Evolutionary conservation across 2,329 filamentous ascomycete species (phyloP).

Genomic region (Trichoderma semiorbis): DNA sequence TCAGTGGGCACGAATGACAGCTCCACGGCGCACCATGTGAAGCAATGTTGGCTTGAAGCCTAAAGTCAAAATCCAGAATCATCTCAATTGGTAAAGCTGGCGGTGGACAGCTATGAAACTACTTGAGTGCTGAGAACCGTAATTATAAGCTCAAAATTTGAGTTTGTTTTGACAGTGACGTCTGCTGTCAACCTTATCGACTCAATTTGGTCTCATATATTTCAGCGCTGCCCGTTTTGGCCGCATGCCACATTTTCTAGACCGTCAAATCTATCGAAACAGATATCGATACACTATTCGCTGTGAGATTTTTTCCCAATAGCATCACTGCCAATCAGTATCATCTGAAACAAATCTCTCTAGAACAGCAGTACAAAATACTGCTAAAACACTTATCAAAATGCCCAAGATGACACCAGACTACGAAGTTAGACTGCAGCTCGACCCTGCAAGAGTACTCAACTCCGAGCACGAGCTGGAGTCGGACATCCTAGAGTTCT

Average conservation of each 20-base stretch:
- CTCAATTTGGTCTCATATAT: not conserved
- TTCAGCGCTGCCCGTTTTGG: not conserved
- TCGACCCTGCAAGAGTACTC: not conserved
- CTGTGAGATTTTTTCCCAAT: too few species aligned
- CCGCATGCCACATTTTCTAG: rapidly evolving
- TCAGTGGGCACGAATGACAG: not conserved
- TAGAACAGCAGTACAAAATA: not conserved
- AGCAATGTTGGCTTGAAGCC: not conserved
- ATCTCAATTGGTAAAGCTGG: not conserved
- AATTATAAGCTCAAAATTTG: not conserved
- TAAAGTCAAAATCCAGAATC: not conserved
- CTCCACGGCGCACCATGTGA: not conserved
- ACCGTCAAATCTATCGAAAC: not conserved
- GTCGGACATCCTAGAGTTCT: not conserved
- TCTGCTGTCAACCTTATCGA: not conserved
- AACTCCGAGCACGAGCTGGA: not conserved
- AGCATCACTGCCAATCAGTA: not conserved
- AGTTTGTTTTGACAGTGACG: not conserved
- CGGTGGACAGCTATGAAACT: not conserved
- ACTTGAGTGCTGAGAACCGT: not conserved
- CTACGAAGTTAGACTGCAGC: not conserved
- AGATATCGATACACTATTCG: not conserved
- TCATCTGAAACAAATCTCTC: not conserved
- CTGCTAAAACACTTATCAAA: not conserved
- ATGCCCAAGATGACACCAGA: not conserved